Conservation (phyloP, 352 stramenopile species). For the Globisporangium sylvaticum region DNA sequence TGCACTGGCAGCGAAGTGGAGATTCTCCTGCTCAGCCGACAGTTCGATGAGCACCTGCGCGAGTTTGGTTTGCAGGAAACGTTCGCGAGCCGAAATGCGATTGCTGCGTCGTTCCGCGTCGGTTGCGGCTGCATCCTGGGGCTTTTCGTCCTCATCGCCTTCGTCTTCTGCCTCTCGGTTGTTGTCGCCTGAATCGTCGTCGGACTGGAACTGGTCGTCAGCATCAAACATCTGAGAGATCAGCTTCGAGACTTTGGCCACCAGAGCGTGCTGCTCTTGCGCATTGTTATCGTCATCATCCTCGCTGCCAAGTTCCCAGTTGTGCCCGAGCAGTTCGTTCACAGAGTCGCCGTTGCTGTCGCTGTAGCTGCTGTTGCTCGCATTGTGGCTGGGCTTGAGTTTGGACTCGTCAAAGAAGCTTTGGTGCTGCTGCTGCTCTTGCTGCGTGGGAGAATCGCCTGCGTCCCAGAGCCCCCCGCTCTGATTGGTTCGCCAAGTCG, state of each 20-base stretch:
- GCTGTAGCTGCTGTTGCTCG: background rate
- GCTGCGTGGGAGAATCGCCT: background rate
- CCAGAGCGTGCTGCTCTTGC: constrained; percentile 10
- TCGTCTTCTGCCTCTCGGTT: constrained; percentile 21
- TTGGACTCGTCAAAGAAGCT: background rate
- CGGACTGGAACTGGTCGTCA: constrained; percentile 4
- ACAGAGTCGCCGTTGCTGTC: constrained; percentile 4
- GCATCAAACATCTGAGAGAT: constrained; percentile 15
- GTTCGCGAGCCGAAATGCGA: constrained; percentile 14
- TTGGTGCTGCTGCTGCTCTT: background rate
- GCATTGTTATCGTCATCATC: constrained; percentile 3
- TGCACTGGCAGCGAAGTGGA: constrained; percentile 43
- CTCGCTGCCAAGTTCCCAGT: background rate
- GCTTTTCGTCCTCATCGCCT: background rate
- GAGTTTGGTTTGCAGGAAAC: constrained; percentile 32
- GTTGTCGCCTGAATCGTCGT: constrained; percentile 7
- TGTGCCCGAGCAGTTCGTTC: background rate
- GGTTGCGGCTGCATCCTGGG: background rate
- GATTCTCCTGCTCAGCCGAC: constrained; percentile 34
- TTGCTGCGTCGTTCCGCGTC: background rate
- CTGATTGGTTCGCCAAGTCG: constrained; percentile 1
- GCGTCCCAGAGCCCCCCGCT: background rate
- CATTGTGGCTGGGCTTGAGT: background rate
- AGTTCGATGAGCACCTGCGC: constrained; percentile 40
- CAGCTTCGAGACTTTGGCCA: constrained; percentile 29